Conservation (phyloP, 228 moss, liverwort and hornwort genomes). For the Sphagnum magellanicum region DNA sequence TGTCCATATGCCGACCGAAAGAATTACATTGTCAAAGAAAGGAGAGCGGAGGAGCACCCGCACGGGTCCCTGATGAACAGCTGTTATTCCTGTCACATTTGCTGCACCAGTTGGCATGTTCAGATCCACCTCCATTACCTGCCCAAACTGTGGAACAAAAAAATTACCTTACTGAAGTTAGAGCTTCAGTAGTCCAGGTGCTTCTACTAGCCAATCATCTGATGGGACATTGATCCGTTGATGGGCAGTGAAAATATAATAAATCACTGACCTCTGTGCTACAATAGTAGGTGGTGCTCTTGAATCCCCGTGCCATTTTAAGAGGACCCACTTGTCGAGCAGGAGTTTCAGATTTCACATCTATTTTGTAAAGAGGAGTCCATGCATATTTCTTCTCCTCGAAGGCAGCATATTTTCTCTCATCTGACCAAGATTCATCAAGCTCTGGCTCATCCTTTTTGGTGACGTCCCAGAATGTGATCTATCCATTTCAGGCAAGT, state of each 20-base stretch:
- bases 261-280: constrained; percentile 67
- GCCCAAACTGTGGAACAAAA: constrained; percentile 56
- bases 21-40: constrained; percentile 63
- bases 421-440: constrained; percentile 66
- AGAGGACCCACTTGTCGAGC: constrained; percentile 55
- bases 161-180: background rate
- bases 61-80: constrained; percentile 64
- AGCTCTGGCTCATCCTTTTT: constrained; percentile 38
- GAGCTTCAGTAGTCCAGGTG: too few relatives aligned
- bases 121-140: constrained; percentile 69
- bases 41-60: constrained; percentile 61
- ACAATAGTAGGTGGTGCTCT: constrained; percentile 15
- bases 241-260: too few relatives aligned
- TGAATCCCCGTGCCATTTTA: constrained; percentile 46
- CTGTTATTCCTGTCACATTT: constrained; percentile 42
- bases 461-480: constrained; percentile 88
- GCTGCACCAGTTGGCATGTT: constrained; percentile 29
- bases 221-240: background rate
- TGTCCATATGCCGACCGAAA: constrained; percentile 81
- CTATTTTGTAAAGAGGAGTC: constrained; percentile 61
- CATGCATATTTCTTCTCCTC: constrained; percentile 71
- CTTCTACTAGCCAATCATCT: too few relatives aligned
- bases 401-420: constrained; percentile 57
- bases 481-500: constrained; percentile 16
- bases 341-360: constrained; percentile 30